Evolutionary conservation across 768 basidiomycete genomes (phyloP), one percentile per base, ranked within the genome.

Genomic region (Tephrocybe sp.): DNA sequence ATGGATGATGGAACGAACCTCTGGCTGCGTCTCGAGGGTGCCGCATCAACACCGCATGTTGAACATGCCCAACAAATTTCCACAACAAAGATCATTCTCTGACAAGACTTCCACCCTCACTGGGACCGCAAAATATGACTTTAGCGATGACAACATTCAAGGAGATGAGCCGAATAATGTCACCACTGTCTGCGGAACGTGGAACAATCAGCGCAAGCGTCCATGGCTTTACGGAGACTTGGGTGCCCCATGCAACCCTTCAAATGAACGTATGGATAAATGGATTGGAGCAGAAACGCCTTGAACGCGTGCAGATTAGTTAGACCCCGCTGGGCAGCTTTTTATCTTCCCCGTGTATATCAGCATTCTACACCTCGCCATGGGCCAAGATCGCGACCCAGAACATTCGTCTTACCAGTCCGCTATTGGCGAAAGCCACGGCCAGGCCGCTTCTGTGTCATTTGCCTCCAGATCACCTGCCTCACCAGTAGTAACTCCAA

Each of bases 371-470:
- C n/a, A 21, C 30, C n/a, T 18, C 15, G 30, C 19, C 46, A 58
- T 55, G 57, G 41, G 43, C 30, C 39, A 38, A 24, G 47, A 53
- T 49, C 54, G 30, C 43, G 36, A 55, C 13, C 30, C 25, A 41
- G 46, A 50, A 33, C 44, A 25, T 40, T 38, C 50, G 30, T 19
- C 25, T 37, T 30, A 34, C 44, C 18, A 16, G 10, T 15, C n/a
- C n/a, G 24, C 41, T 8, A 27, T 36, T 12, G 33, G 12, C 15
- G 12, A 2, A 6, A 31, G 37, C 22, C n/a, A 12, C n/a, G 24
- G 40, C 19, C 27, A 37, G n/a, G 37, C 10, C 19, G 23, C 22
- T 11, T 44, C 43, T 29, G 15, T 16, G 12, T 7, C n/a, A 12
- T 21, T 29, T 16, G 16, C 45, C 25, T 1, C 19, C 42, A 15